phyloP scores from a whole-genome alignment of 2,329 filamentous ascomycete species.

The Fusarium proliferatum region DNA sequence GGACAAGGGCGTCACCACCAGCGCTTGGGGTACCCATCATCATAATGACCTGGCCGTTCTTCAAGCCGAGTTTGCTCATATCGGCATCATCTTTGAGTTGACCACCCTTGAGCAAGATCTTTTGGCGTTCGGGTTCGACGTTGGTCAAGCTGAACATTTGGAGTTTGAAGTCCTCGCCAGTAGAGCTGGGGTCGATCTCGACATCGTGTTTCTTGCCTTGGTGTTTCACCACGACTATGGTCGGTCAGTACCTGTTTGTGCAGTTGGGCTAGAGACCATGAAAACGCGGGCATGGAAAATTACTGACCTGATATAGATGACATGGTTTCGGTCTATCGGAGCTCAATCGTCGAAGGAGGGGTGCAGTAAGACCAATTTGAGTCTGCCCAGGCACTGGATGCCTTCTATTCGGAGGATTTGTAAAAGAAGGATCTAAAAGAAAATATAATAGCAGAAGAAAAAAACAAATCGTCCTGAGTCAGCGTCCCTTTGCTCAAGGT shows the following conservation, averaged over 20 bases:
- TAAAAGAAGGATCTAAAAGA: neutral
- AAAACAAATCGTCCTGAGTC: neutral
- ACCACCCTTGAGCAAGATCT: slow-evolving; percentile 92
- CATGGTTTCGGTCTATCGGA: slow-evolving; percentile 55
- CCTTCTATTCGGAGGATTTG: neutral
- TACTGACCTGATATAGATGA: slow-evolving; percentile 65
- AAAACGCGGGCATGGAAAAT: slow-evolving; percentile 16
- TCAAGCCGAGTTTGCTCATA: slow-evolving; percentile 84
- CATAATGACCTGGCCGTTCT: slow-evolving; percentile 88
- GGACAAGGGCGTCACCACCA: slow-evolving; percentile 68
- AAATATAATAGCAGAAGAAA: neutral
- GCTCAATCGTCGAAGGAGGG: slow-evolving; percentile 18
- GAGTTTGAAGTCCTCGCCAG: slow-evolving; percentile 93
- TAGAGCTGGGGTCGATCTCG: slow-evolving; percentile 85
- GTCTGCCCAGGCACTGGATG: neutral
- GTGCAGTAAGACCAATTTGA: neutral
- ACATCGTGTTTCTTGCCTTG: slow-evolving; percentile 95
- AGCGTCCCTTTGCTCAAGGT: neutral
- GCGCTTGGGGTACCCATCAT: slow-evolving; percentile 93
- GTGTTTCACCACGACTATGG: slow-evolving; percentile 88
- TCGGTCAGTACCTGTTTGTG: slow-evolving; percentile 29
- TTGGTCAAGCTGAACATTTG: slow-evolving; percentile 95
- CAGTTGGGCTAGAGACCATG: neutral
- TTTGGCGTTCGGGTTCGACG: slow-evolving; percentile 95
- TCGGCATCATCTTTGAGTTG: slow-evolving; percentile 96